Conservation (phyloP, 2,329 filamentous ascomycete species). For the Furcasterigmium furcatum region DNA sequence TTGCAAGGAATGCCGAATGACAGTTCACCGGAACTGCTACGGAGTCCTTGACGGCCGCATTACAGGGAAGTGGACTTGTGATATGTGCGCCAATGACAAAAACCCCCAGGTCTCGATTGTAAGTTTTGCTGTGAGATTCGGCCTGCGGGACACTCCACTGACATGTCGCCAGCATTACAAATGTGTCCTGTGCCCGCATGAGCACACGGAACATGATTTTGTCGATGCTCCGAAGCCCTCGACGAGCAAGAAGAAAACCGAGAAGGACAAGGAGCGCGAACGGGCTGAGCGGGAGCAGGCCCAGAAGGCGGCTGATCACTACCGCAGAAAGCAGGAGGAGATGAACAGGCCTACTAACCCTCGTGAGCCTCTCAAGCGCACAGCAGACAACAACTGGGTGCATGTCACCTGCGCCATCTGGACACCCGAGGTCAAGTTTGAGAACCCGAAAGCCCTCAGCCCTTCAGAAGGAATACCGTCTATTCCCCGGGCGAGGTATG, state of each 20-base stretch:
- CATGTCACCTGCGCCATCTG: constrained; percentile 92
- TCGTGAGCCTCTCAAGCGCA: constrained; percentile 88
- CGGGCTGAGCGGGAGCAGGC: constrained; percentile 81
- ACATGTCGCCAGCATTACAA: constrained; percentile 67
- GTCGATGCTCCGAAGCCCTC: constrained; percentile 74
- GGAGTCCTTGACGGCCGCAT: constrained; percentile 71
- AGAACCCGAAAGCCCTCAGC: constrained; percentile 75
- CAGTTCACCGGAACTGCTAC: constrained; percentile 90
- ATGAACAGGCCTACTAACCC: constrained; percentile 80
- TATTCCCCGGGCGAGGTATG: constrained; percentile 70
- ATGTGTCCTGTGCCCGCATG: constrained; percentile 87
- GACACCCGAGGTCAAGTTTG: constrained; percentile 91
- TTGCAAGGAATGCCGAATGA: constrained; percentile 85
- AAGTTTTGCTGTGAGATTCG: constrained; percentile 30
- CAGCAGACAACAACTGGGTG: constrained; percentile 96
- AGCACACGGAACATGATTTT: constrained; percentile 77
- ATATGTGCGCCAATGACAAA: constrained; percentile 93
- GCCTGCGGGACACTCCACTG: constrained; percentile 7
- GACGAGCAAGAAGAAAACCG: constrained; percentile 83
- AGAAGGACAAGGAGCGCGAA: constrained; percentile 88
- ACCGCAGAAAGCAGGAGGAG: constrained; percentile 78
- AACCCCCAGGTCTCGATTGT: constrained; percentile 89
- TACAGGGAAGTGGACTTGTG: constrained; percentile 84
- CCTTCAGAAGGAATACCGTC: constrained; percentile 87
- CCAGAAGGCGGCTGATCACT: constrained; percentile 74